Evolutionary conservation across 805 yeast species (phyloP), one percentile per base, ranked within the genome.

Genomic region (Kazachstania psychrophila): DNA sequence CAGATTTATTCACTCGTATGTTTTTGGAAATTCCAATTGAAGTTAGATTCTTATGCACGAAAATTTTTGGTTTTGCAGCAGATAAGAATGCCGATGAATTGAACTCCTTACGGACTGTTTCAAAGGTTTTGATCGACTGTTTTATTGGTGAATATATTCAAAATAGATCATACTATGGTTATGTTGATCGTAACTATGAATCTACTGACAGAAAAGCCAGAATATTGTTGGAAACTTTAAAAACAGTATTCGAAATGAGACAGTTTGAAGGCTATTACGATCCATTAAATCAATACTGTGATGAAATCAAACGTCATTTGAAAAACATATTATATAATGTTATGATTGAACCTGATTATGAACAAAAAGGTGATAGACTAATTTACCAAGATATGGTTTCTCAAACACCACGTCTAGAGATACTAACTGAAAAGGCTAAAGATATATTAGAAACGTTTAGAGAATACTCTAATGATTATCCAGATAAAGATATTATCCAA

Each of bases 81-180:
- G 56, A 62, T 12, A 66, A 65, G 22, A 76, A 72, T 48, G 79
- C 88, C 0, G 70, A 73, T 11, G 78, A 72, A 42, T 41, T 71
- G 44, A 85, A 81, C 45, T 94, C 88, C 47, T 66, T 87, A 44
- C 68, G 70, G 11, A 65, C 73, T 5, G 71, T 70, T 34, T 72
- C 66, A 13, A 58, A 45, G n/a, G 46, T 58, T 1, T 34, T 60
- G 8, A 43, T 59, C 18, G 47, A 49, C 6, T 40, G 45, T 1
- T 50, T 58, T 29, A 42, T 53, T 9, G 40, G 39, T 7, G 58
- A 51, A 25, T 56, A 46, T 31, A 30, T 56, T 23, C 17, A 24
- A 12, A 48, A 51, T 19, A 38, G 53, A n/a, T 22, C 41, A 1
- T 36, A 48, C n/a, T 58, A 49, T 38, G 57, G 60, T 5, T 47